Conservation (phyloP, 176 grass and related monocot species). For the Zoysia japonica region DNA sequence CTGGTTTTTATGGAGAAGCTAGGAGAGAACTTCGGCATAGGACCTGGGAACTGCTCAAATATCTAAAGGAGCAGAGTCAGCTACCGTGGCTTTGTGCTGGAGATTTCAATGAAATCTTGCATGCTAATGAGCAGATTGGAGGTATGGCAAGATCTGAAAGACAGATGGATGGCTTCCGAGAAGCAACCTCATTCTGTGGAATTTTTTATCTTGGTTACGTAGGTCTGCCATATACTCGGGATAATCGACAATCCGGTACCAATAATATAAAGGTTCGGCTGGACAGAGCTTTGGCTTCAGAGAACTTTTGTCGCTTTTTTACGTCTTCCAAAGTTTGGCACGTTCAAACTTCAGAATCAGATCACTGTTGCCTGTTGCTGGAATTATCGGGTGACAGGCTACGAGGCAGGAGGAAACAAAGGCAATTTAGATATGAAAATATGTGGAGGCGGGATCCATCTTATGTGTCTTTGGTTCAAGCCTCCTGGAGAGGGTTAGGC, state of each 20-base stretch:
- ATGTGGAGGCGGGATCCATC: neutral
- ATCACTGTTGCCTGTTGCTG: neutral
- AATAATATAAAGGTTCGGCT: neutral
- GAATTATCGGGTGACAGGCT: neutral
- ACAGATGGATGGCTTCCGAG: neutral
- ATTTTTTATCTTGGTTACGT: neutral
- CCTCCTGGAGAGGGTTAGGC: no score
- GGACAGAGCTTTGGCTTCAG: neutral
- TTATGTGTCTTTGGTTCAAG: no score
- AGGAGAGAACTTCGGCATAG: neutral
- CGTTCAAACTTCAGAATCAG: neutral
- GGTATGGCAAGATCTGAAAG: neutral
- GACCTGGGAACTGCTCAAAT: neutral
- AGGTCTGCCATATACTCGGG: neutral
- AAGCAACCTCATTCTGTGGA: neutral
- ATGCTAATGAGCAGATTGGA: neutral
- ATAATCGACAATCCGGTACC: neutral
- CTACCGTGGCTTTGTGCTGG: neutral
- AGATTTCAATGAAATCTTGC: neutral
- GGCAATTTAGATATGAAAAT: neutral
- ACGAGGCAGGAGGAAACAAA: neutral
- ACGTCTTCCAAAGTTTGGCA: no score
- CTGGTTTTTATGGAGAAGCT: neutral
- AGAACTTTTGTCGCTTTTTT: neutral
- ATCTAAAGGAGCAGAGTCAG: rapidly evolving